These are phyloP conservation scores for Henningerozyma blattae DNA, from an alignment of 805 yeast species.

Conservation along the genomic window DNA sequence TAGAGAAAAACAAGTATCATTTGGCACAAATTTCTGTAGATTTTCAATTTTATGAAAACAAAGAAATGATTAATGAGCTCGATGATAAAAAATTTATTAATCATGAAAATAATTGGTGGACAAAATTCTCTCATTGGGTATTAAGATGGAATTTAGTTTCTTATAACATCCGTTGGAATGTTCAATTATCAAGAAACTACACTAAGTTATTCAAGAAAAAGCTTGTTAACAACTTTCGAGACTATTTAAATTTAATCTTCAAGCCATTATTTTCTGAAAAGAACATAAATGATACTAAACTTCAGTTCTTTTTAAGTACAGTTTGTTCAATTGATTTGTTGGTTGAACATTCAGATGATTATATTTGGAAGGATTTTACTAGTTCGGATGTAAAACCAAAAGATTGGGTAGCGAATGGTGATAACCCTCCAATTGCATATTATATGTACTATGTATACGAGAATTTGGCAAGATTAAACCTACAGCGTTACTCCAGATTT, in stretches of 20 bases:
- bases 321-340: constrained; percentile 24
- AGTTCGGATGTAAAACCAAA: constrained; percentile 9
- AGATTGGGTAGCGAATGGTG: constrained; percentile 22
- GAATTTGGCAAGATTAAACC: constrained; percentile 12
- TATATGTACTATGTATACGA: constrained; percentile 27
- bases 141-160: constrained; percentile 27
- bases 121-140: constrained; percentile 25
- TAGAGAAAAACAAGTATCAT: constrained; percentile 30
- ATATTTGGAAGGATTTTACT: constrained; percentile 19
- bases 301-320: constrained; percentile 20
- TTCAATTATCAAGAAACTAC: constrained; percentile 25
- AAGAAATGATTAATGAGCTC: not conserved
- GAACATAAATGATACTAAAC: constrained; percentile 14
- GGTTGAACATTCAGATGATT: constrained; percentile 14
- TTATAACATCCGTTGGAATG: constrained; percentile 29
- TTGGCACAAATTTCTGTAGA: constrained; percentile 27
- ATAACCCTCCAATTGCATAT: constrained; percentile 30
- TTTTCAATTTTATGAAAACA: constrained; percentile 13
- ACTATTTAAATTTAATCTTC: constrained; percentile 23
- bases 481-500: constrained; percentile 5
- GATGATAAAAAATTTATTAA: not conserved
- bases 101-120: constrained; percentile 21
- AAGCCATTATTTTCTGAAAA: constrained; percentile 22
- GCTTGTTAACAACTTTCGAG: constrained; percentile 22
- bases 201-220: constrained; percentile 12